Evolutionary conservation across 1,139 yeast genomes (phyloP).

Genomic region (Geotrichum restrictum): DNA sequence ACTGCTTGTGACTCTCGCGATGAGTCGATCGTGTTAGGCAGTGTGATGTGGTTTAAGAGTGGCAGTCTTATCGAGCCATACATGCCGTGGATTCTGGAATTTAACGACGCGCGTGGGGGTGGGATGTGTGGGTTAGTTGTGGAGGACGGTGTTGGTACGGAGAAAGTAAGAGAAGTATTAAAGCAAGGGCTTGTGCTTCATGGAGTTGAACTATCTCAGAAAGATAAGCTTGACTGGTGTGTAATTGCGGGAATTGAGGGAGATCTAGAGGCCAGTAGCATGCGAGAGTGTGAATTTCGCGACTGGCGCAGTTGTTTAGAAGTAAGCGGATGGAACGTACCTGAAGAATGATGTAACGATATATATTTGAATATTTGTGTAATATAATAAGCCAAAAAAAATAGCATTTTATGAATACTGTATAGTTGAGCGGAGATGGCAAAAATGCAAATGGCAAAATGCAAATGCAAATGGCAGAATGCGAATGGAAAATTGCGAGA

Average conservation of each 20-base stretch:
- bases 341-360: background rate
- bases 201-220: slow-evolving; percentile 52
- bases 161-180: background rate
- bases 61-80: slow-evolving; percentile 47
- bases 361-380: background rate
- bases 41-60: slow-evolving; percentile 52
- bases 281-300: slow-evolving; percentile 28
- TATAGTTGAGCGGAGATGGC: too few relatives aligned
- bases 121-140: slow-evolving; percentile 57
- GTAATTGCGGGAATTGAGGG: slow-evolving; percentile 32
- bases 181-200: slow-evolving; percentile 52
- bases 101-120: slow-evolving; percentile 43
- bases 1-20: background rate
- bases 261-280: background rate
- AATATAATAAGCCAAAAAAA: too few relatives aligned
- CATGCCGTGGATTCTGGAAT: slow-evolving; percentile 49
- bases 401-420: too few relatives aligned
- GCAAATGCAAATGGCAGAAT: too few relatives aligned
- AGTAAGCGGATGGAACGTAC: background rate
- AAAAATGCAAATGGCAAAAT: too few relatives aligned
- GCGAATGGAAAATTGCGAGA: too few relatives aligned
- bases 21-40: slow-evolving; percentile 44
- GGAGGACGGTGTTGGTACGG: background rate
- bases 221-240: slow-evolving; percentile 34
- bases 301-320: slow-evolving; percentile 31